Evolutionary conservation across 306 rosid species (phyloP).

Genomic region (Vigna reflexopilosa): DNA sequence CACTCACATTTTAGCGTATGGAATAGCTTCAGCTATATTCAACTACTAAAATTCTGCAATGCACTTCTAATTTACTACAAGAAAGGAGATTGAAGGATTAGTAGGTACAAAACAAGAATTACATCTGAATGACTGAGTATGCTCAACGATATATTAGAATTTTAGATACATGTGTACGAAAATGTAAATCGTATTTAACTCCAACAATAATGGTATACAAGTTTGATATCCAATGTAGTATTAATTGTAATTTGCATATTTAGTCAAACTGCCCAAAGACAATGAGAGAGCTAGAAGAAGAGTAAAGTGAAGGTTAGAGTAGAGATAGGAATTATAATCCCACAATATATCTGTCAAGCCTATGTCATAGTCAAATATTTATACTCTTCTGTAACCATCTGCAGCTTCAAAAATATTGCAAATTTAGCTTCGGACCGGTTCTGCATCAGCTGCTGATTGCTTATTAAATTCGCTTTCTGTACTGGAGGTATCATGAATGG

Average conservation of each 20-base stretch:
- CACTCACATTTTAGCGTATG: conserved; percentile 5
- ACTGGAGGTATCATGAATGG: conserved; percentile 36
- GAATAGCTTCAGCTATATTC: conserved; percentile 8
- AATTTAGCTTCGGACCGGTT: conserved; percentile 58
- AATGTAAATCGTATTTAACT: conserved; percentile 45
- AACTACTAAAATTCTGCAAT: background rate
- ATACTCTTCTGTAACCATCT: conserved; percentile 37
- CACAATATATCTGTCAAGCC: conserved; percentile 44
- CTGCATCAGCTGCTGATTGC: conserved; percentile 53
- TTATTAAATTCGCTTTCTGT: conserved; percentile 42
- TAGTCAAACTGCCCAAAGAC: conserved; percentile 37
- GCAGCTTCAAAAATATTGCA: conserved; percentile 38
- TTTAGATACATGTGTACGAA: conserved; percentile 30
- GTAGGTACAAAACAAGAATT: conserved; percentile 15
- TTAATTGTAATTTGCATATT: conserved; percentile 30
- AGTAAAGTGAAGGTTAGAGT: conserved; percentile 38
- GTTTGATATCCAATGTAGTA: conserved; percentile 32
- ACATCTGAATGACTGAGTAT: background rate
- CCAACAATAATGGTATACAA: conserved; percentile 42
- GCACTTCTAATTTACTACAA: conserved; percentile 20
- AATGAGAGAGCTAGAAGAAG: conserved; percentile 26
- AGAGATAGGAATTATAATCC: conserved; percentile 33
- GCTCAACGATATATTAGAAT: conserved; percentile 26
- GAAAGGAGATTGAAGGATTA: conserved; percentile 13
- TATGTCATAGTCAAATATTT: conserved; percentile 46